Conservation (phyloP, 2,329 filamentous ascomycete genomes). For the Curvularia eragrostidis region DNA sequence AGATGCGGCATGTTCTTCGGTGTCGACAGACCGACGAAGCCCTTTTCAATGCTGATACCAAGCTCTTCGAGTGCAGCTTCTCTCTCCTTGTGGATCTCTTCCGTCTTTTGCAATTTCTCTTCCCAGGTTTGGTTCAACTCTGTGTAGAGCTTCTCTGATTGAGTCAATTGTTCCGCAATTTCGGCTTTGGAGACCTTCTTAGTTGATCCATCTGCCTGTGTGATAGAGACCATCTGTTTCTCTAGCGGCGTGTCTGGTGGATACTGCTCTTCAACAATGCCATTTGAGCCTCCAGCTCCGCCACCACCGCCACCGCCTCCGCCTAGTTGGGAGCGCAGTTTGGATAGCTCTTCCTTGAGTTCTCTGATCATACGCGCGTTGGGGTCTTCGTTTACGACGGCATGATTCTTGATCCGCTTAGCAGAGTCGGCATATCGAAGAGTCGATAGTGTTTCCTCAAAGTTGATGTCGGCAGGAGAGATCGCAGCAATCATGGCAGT, state of each 20-base stretch:
- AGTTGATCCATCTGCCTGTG: conserved; percentile 79
- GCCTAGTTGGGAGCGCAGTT: conserved; percentile 82
- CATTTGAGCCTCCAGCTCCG: conserved; percentile 40
- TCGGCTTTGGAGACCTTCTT: conserved; percentile 99
- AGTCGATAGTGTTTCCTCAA: conserved; percentile 95
- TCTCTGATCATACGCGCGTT: conserved; percentile 99
- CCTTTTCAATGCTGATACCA: conserved; percentile 98
- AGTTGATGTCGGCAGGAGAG: conserved; percentile 98
- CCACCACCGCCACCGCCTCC: conserved; percentile 53
- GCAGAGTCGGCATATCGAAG: conserved; percentile 96
- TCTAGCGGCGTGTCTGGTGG: conserved; percentile 91
- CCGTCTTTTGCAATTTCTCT: conserved; percentile 91
- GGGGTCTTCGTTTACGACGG: conserved; percentile 97
- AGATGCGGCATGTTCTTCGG: conserved; percentile 99
- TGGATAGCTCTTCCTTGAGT: conserved; percentile 89
- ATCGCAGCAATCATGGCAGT: conserved; percentile 99
- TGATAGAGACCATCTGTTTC: conserved; percentile 95
- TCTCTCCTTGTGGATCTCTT: conserved; percentile 96
- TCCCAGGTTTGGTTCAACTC: conserved; percentile 99
- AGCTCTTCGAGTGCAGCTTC: conserved; percentile 94
- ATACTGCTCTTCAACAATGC: conserved; percentile 75
- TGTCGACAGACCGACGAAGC: conserved; percentile 91
- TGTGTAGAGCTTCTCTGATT: conserved; percentile 93
- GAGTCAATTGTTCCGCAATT: conserved; percentile 93
- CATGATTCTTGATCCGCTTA: conserved; percentile 99